These are phyloP conservation scores for Neurospora sp. DNA, from an alignment of 495 filamentous ascomycete genomes.

Conservation along the genomic window DNA sequence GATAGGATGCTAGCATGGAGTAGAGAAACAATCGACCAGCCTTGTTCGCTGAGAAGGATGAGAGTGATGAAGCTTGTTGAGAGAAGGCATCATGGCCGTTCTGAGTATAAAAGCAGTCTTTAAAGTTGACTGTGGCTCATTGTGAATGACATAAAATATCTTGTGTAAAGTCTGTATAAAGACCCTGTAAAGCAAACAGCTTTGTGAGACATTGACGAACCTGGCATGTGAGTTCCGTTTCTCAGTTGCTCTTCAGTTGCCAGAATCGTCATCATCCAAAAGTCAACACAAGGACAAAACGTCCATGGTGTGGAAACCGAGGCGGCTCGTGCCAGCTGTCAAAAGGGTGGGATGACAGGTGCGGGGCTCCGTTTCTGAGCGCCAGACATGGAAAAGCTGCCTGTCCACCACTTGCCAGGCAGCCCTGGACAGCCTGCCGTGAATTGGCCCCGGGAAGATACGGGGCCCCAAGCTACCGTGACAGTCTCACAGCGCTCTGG, in stretches of 20 bases:
- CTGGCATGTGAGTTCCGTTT: not conserved
- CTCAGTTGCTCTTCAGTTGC: not conserved
- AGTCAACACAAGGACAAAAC: conserved; percentile 1
- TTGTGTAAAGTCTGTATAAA: not conserved
- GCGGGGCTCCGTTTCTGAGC: conserved; percentile 1
- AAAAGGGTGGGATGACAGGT: not conserved
- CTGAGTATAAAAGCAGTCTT: not conserved
- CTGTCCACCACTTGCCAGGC: not conserved
- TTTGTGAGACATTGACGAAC: not conserved
- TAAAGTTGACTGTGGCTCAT: not conserved
- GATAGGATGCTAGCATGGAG: not conserved
- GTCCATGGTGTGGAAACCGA: not conserved
- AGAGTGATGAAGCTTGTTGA: too few relatives aligned
- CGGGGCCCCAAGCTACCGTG: conserved; percentile 3
- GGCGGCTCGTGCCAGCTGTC: not conserved
- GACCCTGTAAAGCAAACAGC: not conserved
- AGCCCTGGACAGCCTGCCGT: not conserved
- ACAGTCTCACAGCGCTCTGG: not conserved
- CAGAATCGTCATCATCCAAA: not conserved
- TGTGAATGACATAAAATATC: not conserved
- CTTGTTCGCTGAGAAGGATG: too few relatives aligned
- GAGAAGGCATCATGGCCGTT: too few relatives aligned
- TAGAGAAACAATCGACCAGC: not conserved
- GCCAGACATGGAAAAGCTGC: not conserved
- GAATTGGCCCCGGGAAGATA: conserved; percentile 1